Percentiles rank a stretch among this genome's conserved stretches.
Conservation (phyloP, 2,329 filamentous ascomycete species). For the Chaetomiaceae sp. region DNA sequence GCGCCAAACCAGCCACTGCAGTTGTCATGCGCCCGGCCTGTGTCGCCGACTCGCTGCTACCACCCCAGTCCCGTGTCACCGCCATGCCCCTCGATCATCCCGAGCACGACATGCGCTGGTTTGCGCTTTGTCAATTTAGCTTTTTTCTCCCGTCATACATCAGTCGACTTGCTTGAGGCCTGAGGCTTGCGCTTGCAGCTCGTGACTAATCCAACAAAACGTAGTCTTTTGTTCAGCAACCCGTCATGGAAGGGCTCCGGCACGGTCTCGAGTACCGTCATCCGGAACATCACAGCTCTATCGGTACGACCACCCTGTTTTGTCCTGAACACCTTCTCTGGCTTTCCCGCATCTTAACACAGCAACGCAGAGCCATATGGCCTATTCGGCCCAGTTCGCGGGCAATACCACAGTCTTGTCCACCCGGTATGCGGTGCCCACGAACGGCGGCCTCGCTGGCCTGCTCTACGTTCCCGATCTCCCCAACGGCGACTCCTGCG, state of each 20-base stretch:
- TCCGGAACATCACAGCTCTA: constrained; percentile 51
- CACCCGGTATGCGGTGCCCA: constrained; percentile 53
- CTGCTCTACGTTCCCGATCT: constrained; percentile 82
- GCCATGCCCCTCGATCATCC: neutral
- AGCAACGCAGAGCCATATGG: constrained; percentile 35
- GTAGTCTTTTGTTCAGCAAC: constrained; percentile 55
- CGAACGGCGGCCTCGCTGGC: constrained; percentile 62
- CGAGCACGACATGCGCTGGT: constrained; percentile 2
- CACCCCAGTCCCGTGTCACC: constrained; percentile 3
- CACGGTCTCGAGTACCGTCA: constrained; percentile 46
- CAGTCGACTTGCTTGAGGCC: neutral
- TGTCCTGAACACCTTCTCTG: neutral
- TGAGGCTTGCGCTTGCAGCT: neutral
- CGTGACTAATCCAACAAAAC: neutral
- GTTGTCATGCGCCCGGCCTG: neutral
- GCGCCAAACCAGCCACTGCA: neutral
- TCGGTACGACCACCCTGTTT: constrained; percentile 38
- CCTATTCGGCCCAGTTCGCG: constrained; percentile 45
- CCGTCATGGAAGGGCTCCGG: constrained; percentile 47
- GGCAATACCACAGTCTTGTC: constrained; percentile 71
- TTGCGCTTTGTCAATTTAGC: neutral
- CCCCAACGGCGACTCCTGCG: constrained; percentile 51
- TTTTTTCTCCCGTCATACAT: neutral
- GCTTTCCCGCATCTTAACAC: constrained; percentile 1
- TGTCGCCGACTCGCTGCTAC: neutral